These are phyloP conservation scores for Wickerhamiella vanderwaltii DNA, from an alignment of 805 yeast genomes.

Conservation along the genomic window DNA sequence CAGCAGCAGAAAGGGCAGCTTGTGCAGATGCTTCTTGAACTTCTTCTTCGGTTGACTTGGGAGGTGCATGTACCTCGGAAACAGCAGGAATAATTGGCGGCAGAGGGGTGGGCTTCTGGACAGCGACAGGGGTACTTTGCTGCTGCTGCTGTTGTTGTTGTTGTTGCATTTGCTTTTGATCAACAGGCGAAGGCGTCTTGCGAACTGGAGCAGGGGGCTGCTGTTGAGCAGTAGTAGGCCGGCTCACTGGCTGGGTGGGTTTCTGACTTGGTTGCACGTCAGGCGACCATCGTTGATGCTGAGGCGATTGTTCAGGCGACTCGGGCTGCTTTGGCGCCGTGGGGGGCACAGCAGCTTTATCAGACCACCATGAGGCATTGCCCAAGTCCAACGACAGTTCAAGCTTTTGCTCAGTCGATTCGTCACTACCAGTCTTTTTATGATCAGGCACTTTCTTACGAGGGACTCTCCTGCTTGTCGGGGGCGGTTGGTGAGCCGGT, in stretches of 20 bases:
- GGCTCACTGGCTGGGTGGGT: constrained; percentile 1
- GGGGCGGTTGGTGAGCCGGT: background rate
- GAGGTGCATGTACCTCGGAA: background rate
- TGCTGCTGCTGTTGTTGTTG: background rate
- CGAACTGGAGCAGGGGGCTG: background rate
- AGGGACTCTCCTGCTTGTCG: constrained; percentile 1
- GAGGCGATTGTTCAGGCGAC: background rate
- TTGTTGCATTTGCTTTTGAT: background rate
- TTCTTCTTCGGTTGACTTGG: constrained; percentile 1
- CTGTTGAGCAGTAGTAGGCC: background rate
- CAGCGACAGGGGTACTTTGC: background rate
- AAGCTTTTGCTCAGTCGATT: constrained; percentile 3
- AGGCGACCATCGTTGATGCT: constrained; percentile 6
- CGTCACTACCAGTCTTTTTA: constrained; percentile 7
- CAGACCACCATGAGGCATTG: constrained; percentile 7
- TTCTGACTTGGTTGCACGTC: too few relatives aligned
- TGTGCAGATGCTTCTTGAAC: constrained; percentile 1
- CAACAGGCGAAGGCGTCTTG: constrained; percentile 2
- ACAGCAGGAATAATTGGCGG: constrained; percentile 1
- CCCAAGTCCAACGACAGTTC: constrained; percentile 9
- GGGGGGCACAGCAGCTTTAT: background rate
- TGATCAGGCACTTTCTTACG: constrained; percentile 11
- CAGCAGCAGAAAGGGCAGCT: constrained; percentile 9
- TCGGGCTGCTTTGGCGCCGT: background rate
- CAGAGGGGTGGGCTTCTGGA: background rate